These are phyloP conservation scores for Diddensiella santjacobensis DNA, from an alignment of 805 yeast species.

Conservation along the genomic window DNA sequence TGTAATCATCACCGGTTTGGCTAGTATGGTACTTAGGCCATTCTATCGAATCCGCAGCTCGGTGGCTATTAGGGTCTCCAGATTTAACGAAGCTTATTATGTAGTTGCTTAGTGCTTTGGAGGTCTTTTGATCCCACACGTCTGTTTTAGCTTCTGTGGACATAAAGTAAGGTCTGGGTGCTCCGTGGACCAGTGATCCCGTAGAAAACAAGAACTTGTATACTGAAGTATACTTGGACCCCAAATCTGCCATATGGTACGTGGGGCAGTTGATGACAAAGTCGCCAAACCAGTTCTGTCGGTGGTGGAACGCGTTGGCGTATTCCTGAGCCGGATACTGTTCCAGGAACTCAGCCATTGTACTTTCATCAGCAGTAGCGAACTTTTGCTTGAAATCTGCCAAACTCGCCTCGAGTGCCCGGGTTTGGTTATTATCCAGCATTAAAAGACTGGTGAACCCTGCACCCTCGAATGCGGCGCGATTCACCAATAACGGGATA, in stretches of 20 bases:
- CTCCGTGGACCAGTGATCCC: constrained; percentile 12
- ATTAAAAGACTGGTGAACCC: constrained; percentile 6
- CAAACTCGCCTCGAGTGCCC: constrained; percentile 6
- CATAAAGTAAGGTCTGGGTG: constrained; percentile 7
- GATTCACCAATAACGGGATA: constrained; percentile 16
- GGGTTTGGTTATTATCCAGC: constrained; percentile 1
- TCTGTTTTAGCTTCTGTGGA: constrained; percentile 5
- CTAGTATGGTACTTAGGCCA: constrained; percentile 4
- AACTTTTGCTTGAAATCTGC: constrained; percentile 6
- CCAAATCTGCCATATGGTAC: constrained; percentile 10
- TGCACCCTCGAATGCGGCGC: constrained; percentile 14
- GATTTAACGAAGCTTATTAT: constrained; percentile 4
- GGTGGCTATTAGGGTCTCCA: constrained; percentile 11
- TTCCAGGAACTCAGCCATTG: constrained; percentile 1
- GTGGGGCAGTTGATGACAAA: constrained; percentile 17
- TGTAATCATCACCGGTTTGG: background rate
- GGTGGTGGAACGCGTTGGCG: constrained; percentile 10
- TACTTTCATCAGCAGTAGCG: background rate
- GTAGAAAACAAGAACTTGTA: constrained; percentile 15
- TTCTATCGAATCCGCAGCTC: background rate
- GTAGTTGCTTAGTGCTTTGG: constrained; percentile 5
- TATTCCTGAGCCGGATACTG: constrained; percentile 5
- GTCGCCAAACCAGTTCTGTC: constrained; percentile 18
- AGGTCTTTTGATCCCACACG: constrained; percentile 4
- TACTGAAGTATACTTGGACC: constrained; percentile 7